phyloP scores from a whole-genome alignment of 2,329 filamentous ascomycete species.

The Penicillium occitanis region DNA sequence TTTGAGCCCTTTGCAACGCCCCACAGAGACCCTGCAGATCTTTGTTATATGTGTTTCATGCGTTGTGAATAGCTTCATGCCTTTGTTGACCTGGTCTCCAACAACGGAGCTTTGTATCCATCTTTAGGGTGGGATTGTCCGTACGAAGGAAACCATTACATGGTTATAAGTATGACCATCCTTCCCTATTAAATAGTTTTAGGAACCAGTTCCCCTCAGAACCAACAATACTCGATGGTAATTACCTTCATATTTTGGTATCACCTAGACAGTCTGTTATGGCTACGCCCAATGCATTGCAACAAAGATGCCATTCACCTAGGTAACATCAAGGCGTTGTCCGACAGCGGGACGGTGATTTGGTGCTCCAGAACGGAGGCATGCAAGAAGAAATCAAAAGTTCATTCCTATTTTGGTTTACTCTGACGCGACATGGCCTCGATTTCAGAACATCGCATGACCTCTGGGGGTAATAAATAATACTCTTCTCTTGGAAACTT shows the following conservation, averaged over 20 bases:
- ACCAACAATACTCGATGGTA: not conserved
- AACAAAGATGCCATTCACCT: not conserved
- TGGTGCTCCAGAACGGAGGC: not conserved
- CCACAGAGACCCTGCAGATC: too few relatives aligned
- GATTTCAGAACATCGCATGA: not conserved
- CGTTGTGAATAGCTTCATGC: too few relatives aligned
- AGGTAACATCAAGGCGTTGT: not conserved
- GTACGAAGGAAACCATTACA: too few relatives aligned
- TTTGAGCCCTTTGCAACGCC: too few relatives aligned
- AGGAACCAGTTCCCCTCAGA: too few relatives aligned
- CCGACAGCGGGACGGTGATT: not conserved
- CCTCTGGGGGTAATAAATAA: not conserved
- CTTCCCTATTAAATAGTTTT: too few relatives aligned
- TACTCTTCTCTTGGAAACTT: not conserved
- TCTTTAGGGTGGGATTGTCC: too few relatives aligned
- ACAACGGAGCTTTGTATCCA: too few relatives aligned
- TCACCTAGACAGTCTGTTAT: not conserved
- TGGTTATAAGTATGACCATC: too few relatives aligned
- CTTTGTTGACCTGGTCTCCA: too few relatives aligned
- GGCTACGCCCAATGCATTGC: not conserved
- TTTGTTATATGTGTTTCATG: too few relatives aligned
- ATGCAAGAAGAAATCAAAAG: not conserved
- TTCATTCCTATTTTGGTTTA: not conserved
- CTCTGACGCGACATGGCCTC: not conserved
- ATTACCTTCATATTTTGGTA: not conserved